These are phyloP conservation scores for Eucalyptus erythrocorys DNA, from an alignment of 345 rosid genomes.

Conservation along the genomic window DNA sequence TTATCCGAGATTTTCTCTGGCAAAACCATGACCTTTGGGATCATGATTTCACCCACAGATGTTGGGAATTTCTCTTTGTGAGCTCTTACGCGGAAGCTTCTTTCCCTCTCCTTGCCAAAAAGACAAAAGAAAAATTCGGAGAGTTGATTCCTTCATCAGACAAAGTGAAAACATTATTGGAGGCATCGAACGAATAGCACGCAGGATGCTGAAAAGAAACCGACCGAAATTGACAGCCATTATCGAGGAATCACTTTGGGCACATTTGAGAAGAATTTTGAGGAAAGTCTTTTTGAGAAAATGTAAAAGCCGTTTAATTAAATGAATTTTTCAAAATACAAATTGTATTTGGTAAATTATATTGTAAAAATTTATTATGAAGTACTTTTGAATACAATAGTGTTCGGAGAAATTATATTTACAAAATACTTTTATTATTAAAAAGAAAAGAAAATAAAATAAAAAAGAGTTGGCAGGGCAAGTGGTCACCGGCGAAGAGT, in stretches of 20 bases:
- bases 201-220: not conserved
- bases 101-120: not conserved
- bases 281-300: too few relatives aligned
- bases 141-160: not conserved
- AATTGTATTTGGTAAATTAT: too few relatives aligned
- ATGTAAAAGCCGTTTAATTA: too few relatives aligned
- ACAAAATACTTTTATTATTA: too few relatives aligned
- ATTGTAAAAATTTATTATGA: too few relatives aligned
- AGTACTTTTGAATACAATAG: too few relatives aligned
- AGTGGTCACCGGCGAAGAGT: fast-evolving
- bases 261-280: too few relatives aligned
- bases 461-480: too few relatives aligned
- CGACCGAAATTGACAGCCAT: not conserved
- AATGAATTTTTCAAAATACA: too few relatives aligned
- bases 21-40: not conserved
- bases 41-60: not conserved
- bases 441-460: too few relatives aligned
- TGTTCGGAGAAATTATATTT: too few relatives aligned
- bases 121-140: not conserved
- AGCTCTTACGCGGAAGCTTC: not conserved
- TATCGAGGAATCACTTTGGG: not conserved
- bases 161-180: not conserved
- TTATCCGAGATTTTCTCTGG: not conserved
- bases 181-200: not conserved
- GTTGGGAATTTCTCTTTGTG: not conserved